These are phyloP conservation scores for Zoysia pacifica DNA, from an alignment of 176 grass and related monocot genomes.

Conservation along the genomic window DNA sequence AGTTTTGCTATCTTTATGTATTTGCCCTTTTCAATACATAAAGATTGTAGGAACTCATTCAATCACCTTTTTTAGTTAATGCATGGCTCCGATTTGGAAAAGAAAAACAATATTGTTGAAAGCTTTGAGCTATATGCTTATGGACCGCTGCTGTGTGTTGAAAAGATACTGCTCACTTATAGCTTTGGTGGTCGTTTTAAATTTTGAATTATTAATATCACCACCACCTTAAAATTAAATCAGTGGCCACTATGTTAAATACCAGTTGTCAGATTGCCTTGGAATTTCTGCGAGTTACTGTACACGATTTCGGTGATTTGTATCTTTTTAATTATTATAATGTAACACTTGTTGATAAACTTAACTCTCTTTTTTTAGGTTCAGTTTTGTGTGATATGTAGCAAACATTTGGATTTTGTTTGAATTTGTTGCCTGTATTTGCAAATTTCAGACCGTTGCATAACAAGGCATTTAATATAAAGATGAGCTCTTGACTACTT, in stretches of 20 bases:
- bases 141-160: slow-evolving; percentile 7
- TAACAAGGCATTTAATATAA: slow-evolving; percentile 10
- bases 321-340: neutral
- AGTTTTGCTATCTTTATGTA: neutral
- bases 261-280: neutral
- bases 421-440: neutral
- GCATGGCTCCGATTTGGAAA: too few species aligned
- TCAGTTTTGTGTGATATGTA: neutral
- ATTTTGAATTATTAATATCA: neutral
- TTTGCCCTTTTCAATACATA: neutral
- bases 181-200: neutral
- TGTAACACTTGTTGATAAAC: neutral
- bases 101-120: neutral
- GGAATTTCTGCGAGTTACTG: neutral
- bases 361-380: neutral
- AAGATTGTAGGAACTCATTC: neutral
- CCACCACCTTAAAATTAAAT: slow-evolving; percentile 10
- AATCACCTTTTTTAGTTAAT: neutral
- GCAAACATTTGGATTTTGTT: neutral
- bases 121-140: neutral
- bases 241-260: neutral
- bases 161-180: neutral
- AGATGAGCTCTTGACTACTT: neutral
- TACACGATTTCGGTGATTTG: neutral
- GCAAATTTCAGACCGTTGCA: slow-evolving; percentile 8